Base-by-base conservation (phyloP, 129 eudicot genomes). In the Scalesia atractyloides region DNA sequence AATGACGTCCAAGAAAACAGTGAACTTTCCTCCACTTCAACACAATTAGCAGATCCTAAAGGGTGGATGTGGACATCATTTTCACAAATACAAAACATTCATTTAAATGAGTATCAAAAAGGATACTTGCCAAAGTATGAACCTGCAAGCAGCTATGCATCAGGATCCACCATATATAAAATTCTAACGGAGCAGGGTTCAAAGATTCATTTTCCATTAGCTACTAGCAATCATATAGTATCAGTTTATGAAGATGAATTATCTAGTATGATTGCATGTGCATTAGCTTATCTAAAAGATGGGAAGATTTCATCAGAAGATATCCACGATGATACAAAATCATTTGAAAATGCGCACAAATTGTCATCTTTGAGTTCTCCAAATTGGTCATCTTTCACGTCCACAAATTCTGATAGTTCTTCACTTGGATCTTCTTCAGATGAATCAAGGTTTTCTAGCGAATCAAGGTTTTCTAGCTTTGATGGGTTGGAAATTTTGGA, bases 201-300 rank as follows among this genome's bases (percentile, higher is more conserved):
- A 19, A 82, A 89, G 78, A 80, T 89, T 59, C 95, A 92, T 78
- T 84, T 87, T 64, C 98, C 96, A 46, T 81, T 92, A 16, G 89
- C 86, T 57, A 36, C 18, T 10, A 70, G 76, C 41, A 84, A 87
- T 70, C 76, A 82, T 70, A 76, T 89, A 30, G 89, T 92, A 16
- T 86, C 96, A 3, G 95, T 85, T 62, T 87, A 80, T 50, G 98
- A 89, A 66, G 96, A 86, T 39, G 98, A 92, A 67, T 81, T 83
- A 41, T 92, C 97, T 10, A 89, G 96, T 86, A 81, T 88, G 57
- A 83, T 89, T 24, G 93, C 97, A 44, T 92, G 96, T 78, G 96
- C 94, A 12, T 76, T 92, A n/a, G 86, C 96, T 50, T 74, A 87
- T 59, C 51, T 87, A 47, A 80, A 78, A 37, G 90, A 88, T 64